Evolutionary conservation across 768 basidiomycete genomes (phyloP), one percentile per base, ranked within the genome.

Genomic region (Rhizopogon roseolus): DNA sequence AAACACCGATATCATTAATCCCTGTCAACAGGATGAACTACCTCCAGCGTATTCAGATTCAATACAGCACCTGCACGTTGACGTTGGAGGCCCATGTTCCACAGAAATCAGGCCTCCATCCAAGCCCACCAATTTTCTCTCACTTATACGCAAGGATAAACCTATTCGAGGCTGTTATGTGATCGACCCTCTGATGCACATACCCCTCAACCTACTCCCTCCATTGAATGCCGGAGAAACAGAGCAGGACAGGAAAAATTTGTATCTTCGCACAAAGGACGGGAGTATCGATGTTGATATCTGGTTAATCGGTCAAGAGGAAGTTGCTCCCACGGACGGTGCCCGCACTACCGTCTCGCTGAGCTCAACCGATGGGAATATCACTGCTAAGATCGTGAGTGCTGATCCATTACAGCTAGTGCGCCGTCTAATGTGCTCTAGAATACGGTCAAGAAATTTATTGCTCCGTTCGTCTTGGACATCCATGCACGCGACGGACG

Each of bases 271-370:
- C 7, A 56, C 57, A 19, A 60, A 52, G 14, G 54, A 59, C 27
- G 61, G 60, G 16, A 52, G 36, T 25, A 49, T 62, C 39, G 43
- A 61, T 28, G 54, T 49, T 19, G 54, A 52, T 38, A 51, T 62
- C 16, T 66, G 69, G 53, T 64, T 78, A n/a, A 59, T 73, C 4
- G 50, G 57, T 16, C 46, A 16, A 11, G 40, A 49, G 13, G 43
- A 29, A 25, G 39, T 6, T 17, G 22, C 36, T 13, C 19, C 41
- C n/a, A 37, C 10, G 13, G 29, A 36, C 17, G 36, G 25, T 32
- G 42, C 36, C 16, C 56, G 54, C 6, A 53, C 57, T 22, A 56
- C 41, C n/a, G 25, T 58, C 19, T 48, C 38, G 14, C 45, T 53
- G 4, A 38, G 41, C 27, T 58, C 57, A 4, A 45, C 16, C 9